A percentile compares a stretch with the other conserved stretches of the same genome.
Conservation (phyloP, 1,139 yeast species). For the Oligophagozyma castellii region DNA sequence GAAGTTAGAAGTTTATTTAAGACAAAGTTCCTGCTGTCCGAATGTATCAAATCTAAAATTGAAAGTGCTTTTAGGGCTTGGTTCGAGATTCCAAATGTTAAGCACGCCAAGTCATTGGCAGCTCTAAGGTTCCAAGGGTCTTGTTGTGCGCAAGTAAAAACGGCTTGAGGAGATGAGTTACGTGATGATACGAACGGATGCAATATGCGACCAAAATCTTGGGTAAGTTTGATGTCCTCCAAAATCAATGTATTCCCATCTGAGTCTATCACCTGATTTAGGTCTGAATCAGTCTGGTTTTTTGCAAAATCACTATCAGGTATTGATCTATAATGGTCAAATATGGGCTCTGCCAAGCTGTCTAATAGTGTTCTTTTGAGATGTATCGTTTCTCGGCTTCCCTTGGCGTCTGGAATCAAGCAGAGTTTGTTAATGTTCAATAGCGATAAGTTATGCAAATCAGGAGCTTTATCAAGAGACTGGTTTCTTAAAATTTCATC, state of each 20-base stretch:
- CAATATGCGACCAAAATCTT: slow-evolving; percentile 25
- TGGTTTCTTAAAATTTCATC: slow-evolving; percentile 1
- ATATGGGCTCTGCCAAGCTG: slow-evolving; percentile 66
- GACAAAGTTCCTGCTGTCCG: slow-evolving; percentile 57
- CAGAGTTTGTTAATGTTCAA: slow-evolving; percentile 2
- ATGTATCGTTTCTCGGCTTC: slow-evolving; percentile 5
- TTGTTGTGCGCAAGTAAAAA: slow-evolving; percentile 65
- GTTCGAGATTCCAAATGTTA: slow-evolving; percentile 72
- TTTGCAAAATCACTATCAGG: neutral
- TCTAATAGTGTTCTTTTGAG: slow-evolving; percentile 44
- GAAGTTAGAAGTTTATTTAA: slow-evolving; percentile 35
- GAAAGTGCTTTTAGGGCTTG: slow-evolving; percentile 48
- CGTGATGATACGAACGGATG: slow-evolving; percentile 53
- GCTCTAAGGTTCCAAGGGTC: slow-evolving; percentile 74
- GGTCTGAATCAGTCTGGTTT: slow-evolving; percentile 21
- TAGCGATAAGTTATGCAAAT: slow-evolving; percentile 2
- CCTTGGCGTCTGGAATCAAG: slow-evolving; percentile 1
- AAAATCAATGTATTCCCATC: slow-evolving; percentile 4
- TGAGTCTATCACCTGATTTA: slow-evolving; percentile 6
- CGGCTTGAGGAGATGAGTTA: slow-evolving; percentile 62
- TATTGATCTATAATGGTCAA: slow-evolving; percentile 27
- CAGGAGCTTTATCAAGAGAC: slow-evolving; percentile 1
- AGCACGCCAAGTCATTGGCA: slow-evolving; percentile 80
- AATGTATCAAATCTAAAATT: slow-evolving; percentile 64
- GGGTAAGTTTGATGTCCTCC: slow-evolving; percentile 4